phyloP scores from a whole-genome alignment of 2,329 filamentous ascomycete genomes.

The Trichoderma polysporum region DNA sequence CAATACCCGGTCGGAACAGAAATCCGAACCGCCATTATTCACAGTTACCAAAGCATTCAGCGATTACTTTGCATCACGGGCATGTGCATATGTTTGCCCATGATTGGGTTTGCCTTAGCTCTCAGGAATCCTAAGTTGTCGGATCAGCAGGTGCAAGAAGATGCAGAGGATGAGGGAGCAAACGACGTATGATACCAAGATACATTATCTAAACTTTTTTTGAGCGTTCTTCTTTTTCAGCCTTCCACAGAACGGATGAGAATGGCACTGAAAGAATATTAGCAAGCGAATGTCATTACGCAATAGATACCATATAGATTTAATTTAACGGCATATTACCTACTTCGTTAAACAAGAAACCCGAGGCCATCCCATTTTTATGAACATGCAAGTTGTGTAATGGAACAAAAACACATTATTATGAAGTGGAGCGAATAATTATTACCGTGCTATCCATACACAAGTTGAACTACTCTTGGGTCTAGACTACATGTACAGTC shows the following conservation, averaged over 20 bases:
- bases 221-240: neutral
- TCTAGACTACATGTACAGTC: too few species aligned
- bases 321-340: neutral
- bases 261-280: neutral
- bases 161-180: slow-evolving; percentile 16
- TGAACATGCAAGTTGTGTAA: neutral
- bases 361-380: neutral
- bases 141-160: slow-evolving; percentile 32
- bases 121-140: slow-evolving; percentile 47
- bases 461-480: too few species aligned
- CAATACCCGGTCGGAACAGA: slow-evolving; percentile 44
- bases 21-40: slow-evolving; percentile 45
- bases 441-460: too few species aligned
- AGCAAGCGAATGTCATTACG: neutral
- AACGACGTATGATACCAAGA: slow-evolving; percentile 5
- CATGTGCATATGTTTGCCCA: slow-evolving; percentile 46
- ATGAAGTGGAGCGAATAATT: neutral
- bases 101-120: slow-evolving; percentile 45
- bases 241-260: neutral
- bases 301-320: slow-evolving; percentile 17
- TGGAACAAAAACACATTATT: neutral
- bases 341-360: neutral
- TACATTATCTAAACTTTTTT: neutral
- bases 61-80: slow-evolving; percentile 46
- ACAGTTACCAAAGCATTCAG: slow-evolving; percentile 47